Base-by-base conservation (phyloP, 176 grass and related monocot species). In the Calamus simplicifolius region DNA sequence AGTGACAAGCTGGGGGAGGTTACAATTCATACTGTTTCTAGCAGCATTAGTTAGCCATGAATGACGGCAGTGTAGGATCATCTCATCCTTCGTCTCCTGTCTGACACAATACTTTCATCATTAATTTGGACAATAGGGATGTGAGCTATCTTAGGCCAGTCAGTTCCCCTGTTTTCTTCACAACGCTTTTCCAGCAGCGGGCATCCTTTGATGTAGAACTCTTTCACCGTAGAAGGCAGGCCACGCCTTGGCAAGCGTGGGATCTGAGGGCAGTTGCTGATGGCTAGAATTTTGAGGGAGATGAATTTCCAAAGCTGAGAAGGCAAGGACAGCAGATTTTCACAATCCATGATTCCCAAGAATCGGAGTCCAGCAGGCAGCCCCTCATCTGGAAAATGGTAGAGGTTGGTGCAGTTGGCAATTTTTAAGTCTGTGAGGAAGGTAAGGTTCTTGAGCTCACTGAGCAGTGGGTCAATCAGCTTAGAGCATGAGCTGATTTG, bases 61-160 rank as follows among this genome's bases (percentile, higher is more conserved):
- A 23, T 23, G 21, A 23, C 21, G 1, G 21, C 21, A 23, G 21
- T 23, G 21, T 23, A 23, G 21, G 1, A 23, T 23, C 21, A 23
- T 23, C 21, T 23, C 21, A 23, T 23, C 21, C 21, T 23, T 23
- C 21, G 7, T 12, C 8, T 38, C 35, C n/a, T 2, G 35, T 2
- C n/a, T n/a, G n/a, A n/a, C n/a, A n/a, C n/a, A n/a, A n/a, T n/a
- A n/a, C n/a, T 12, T 2, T 58, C 51, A 19, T 77, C 82, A 63
- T 51, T 49, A 19, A 75, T 74, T 30, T 73, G 51, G 28, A 88
- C 63, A 1, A 21, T 67, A 48, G 80, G 77, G 62, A 88, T 63
- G 75, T 88, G 84, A 55, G 66, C 50, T 26, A 94, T 84, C 43
- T 88, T 85, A 26, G 19, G 57, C 73, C 73, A 80, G 72, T 84